phyloP scores from a whole-genome alignment of 2,329 filamentous ascomycete genomes.

The Talaromyces sp. region DNA sequence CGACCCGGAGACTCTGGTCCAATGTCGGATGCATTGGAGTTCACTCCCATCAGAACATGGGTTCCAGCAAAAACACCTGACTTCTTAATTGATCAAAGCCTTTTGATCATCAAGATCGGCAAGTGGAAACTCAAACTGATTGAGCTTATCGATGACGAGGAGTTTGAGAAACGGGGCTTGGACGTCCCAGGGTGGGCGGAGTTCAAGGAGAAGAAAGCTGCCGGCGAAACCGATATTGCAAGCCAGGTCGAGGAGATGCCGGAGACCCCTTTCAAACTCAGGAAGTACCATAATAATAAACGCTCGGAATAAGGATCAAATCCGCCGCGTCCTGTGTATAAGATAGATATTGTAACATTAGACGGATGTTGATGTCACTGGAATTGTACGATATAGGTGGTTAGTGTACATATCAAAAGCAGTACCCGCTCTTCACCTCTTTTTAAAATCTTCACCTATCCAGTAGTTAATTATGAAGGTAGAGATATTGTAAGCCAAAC shows the following conservation, averaged over 20 bases:
- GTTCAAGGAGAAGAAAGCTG: conserved; percentile 14
- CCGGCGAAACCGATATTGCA: conserved; percentile 6
- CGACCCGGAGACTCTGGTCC: conserved; percentile 35
- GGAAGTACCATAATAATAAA: conserved; percentile 1
- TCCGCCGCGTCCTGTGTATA: not conserved
- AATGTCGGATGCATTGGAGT: conserved; percentile 45
- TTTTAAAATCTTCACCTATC: too few species aligned
- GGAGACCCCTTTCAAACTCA: not conserved
- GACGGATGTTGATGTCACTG: not conserved
- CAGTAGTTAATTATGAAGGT: too few species aligned
- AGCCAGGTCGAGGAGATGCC: not conserved
- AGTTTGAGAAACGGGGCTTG: conserved; percentile 45
- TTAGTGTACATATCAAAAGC: not conserved
- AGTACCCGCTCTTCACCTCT: not conserved
- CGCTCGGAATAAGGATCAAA: not conserved
- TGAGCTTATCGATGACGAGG: conserved; percentile 50
- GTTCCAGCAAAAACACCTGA: conserved; percentile 40
- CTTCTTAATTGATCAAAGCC: conserved; percentile 47
- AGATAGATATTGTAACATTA: conserved; percentile 1
- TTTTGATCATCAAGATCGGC: conserved; percentile 53
- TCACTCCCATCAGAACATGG: conserved; percentile 46
- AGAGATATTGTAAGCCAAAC: too few species aligned
- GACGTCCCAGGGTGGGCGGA: conserved; percentile 50
- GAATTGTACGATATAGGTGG: not conserved
- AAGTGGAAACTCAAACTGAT: conserved; percentile 59